Base-by-base conservation (phyloP, 1,139 yeast genomes). In the Blastobotrys apis region DNA sequence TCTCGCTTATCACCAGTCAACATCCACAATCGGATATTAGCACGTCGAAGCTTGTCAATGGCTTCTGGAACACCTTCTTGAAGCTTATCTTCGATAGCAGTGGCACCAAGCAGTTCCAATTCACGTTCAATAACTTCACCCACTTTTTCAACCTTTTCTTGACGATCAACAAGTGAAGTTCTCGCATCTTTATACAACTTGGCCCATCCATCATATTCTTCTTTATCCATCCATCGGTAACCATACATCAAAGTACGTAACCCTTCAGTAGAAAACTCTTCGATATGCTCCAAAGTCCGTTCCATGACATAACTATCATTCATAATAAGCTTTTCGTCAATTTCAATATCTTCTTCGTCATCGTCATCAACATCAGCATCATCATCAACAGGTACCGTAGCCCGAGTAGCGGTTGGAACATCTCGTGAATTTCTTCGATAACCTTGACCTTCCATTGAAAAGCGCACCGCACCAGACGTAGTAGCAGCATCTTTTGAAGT, bases 11-110 rank as follows among this genome's bases (percentile, higher is more conserved):
- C 99, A 43, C 99, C 99, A 0, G 99, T 92, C 47, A 92, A 72
- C 97, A 92, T 92, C 98, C 99, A 92, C 71, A 94, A 68, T 59
- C 83, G 86, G 47, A 92, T 88, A 4, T 95, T 95, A 0, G 98
- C 98, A 50, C 95, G 74, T 55, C 96, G 77, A 33, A 94, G 73
- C 59, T 87, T 88, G 47, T 88, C 97, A 51, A 92, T 90, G 0
- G 97, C 79, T 47, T 88, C 96, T 21, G 97, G 84, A 1, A 94
- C 98, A 10, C 98, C 99, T 36, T 83, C 85, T 65, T 94, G 99
- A 38, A 94, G 72, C 60, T 92, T 94, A 60, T 94, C 99, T 63
- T 94, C 99, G 52, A 94, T 92, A 0, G 97, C 98, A 2, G 97
- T 88, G 2, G 96, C 97, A 6, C 98, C 98, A 12, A 83, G 64